Evolutionary conservation across 257 asterid genomes (phyloP), one percentile per base, ranked within the genome.

Genomic region (Solanum verrucosum): DNA sequence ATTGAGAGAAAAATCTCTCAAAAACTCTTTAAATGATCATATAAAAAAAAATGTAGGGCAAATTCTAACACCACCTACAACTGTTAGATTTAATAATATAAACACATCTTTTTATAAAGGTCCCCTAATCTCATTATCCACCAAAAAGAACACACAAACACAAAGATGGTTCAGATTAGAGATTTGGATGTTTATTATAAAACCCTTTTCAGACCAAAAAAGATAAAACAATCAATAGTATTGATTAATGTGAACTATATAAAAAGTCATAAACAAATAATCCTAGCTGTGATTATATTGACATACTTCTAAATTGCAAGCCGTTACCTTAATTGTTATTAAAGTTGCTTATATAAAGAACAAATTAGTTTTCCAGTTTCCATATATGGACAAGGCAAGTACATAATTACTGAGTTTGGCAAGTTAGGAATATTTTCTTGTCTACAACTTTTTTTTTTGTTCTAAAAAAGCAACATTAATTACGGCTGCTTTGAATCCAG

Each of bases 391-490:
- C 81, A 86, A 13, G 84, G 77, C 67, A 84, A 68, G 74, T 49
- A 77, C 33, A 38, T 20, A 4, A 46, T 35, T 18, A 34, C 81
- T 33, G 70, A 31, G 72, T 86, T 85, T 78, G 23, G 27, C 88
- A 86, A 85, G 90, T 74, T 65, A 77, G 82, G 90, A 65, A 88
- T 88, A 88, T 86, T 77, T 42, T 77, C n/a, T 84, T 46, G n/a
- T 38, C 56, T 86, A 18, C 16, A 77, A 29, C 85, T 11, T 85
- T 74, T 52, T 13, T 5, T 52, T 49, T 52, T 4, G 21, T 68
- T 9, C 8, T 59, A 59, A 59, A 59, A 59, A 59, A 59, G 67
- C 25, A 20, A 59, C 25, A 59, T 21, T 59, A 59, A 21, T 20
- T 0, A 59, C 67, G 67, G 67, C 67, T 21, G 25, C 67, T 59